Evolutionary conservation across 2,329 filamentous ascomycete genomes (phyloP).

Genomic region (Pyrenochaeta sp.): DNA sequence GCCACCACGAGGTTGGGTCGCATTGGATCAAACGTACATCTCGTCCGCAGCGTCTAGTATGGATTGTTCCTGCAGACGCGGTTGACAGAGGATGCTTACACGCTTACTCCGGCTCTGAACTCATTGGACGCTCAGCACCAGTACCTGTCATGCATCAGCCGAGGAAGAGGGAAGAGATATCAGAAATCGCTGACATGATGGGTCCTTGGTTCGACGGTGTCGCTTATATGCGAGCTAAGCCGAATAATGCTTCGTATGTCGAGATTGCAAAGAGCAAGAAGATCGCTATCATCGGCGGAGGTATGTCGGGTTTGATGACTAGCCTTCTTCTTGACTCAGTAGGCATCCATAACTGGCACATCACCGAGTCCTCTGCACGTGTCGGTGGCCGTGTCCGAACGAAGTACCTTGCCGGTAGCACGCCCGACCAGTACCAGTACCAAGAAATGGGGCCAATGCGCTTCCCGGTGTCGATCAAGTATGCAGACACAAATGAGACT

Average conservation of each 20-base stretch:
- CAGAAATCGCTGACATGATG: conserved; percentile 62
- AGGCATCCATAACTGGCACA: conserved; percentile 68
- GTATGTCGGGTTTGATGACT: conserved; percentile 72
- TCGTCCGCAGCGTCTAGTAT: conserved; percentile 58
- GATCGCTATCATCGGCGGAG: conserved; percentile 71
- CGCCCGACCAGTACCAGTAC: conserved; percentile 70
- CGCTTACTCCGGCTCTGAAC: conserved; percentile 51
- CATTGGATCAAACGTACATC: conserved; percentile 43
- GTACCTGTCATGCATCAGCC: conserved; percentile 49
- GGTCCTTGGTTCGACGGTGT: conserved; percentile 75
- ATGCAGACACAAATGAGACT: conserved; percentile 64
- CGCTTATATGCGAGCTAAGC: conserved; percentile 63
- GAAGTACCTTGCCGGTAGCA: conserved; percentile 66
- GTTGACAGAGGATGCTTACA: conserved; percentile 54
- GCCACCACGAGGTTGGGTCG: conserved; percentile 56
- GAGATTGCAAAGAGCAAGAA: conserved; percentile 64
- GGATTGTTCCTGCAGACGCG: conserved; percentile 55
- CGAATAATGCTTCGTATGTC: conserved; percentile 63
- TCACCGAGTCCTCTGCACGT: conserved; percentile 68
- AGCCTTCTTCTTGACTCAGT: conserved; percentile 56
- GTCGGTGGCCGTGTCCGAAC: conserved; percentile 72
- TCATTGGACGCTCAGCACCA: conserved; percentile 55
- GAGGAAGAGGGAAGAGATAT: conserved; percentile 49
- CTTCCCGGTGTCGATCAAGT: conserved; percentile 63
- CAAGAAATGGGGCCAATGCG: conserved; percentile 74